Percentiles rank a stretch among this genome's conserved stretches.
Evolutionary conservation across 805 yeast genomes (phyloP).

Genomic region (Ogataea sp.): DNA sequence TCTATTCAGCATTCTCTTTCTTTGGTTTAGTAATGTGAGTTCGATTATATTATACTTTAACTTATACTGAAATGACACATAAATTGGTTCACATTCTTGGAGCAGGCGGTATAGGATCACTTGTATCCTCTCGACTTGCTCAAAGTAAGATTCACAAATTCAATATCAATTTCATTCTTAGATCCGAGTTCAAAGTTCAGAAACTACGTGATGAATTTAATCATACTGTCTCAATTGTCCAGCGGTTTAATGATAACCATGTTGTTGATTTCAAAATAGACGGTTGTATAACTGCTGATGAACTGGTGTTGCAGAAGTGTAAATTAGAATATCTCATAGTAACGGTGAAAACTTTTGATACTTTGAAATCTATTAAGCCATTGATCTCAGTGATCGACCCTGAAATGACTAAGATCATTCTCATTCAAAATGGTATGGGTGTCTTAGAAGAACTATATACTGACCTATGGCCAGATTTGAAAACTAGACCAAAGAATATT

Average conservation of each 20-base stretch:
- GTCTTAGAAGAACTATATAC: slow-evolving; percentile 42
- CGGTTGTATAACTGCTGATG: neutral
- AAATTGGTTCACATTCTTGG: slow-evolving; percentile 21
- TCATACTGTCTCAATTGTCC: neutral
- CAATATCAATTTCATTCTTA: slow-evolving; percentile 18
- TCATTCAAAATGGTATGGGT: slow-evolving; percentile 89
- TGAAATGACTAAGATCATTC: slow-evolving; percentile 44
- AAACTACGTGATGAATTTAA: slow-evolving; percentile 7
- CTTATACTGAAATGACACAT: neutral
- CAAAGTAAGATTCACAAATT: too few relatives aligned
- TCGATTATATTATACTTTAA: neutral
- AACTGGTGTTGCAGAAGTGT: neutral
- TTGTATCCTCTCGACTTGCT: slow-evolving; percentile 18
- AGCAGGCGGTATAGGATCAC: slow-evolving; percentile 28
- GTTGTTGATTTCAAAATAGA: slow-evolving; percentile 10
- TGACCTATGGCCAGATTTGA: slow-evolving; percentile 42
- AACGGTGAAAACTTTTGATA: slow-evolving; percentile 75
- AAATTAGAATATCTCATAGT: slow-evolving; percentile 38
- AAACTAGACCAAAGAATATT: slow-evolving; percentile 41
- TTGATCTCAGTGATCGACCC: slow-evolving; percentile 37
- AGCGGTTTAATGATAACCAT: slow-evolving; percentile 5
- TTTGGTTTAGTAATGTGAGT: too few relatives aligned
- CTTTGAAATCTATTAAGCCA: slow-evolving; percentile 53
- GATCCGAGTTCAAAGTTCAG: slow-evolving; percentile 16
- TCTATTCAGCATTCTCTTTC: too few relatives aligned